Base-by-base conservation (phyloP, 345 rosid species). In the Citrus maxima region DNA sequence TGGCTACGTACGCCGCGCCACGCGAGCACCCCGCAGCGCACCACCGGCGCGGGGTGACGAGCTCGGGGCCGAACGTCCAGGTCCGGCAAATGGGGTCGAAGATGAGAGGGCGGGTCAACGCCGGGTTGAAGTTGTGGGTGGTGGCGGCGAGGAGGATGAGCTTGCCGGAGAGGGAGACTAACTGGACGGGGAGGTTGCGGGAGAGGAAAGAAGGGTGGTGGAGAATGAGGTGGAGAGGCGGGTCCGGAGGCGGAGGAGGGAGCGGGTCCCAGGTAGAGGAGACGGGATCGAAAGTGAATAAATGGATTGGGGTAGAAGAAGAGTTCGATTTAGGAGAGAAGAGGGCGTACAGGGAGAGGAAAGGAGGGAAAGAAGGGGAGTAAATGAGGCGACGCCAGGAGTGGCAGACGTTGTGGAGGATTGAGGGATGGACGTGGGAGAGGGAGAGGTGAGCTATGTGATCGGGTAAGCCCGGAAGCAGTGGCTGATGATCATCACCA, bases 381-480 rank as follows among this genome's bases (percentile, higher is more conserved):
- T 88, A 90, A 68, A 88, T 79, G 19, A 90, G 77, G 12, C 87
- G 85, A 1, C 89, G 85, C 93, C 93, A 90, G n/a, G 90, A 80
- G 61, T 75, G 83, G 77, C 88, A 87, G 66, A 90, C 86, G 37
- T 86, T 76, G 86, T 60, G 84, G 74, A 90, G 89, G 16, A 79
- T 4, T 7, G 84, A 35, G 55, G 91, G 88, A 10, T 49, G 82
- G 77, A 87, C 80, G 7, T 66, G 78, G 38, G 85, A 80, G 73
- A 90, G 91, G 68, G 88, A 88, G 27, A 87, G 80, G 7, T 82
- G 82, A 4, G 88, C 85, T 35, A 88, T 37, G 58, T 87, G 83
- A 81, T 90, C 83, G 2, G 92, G 92, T 22, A 90, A 80, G 8
- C 93, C 90, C 1, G 89, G 85, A 6, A 90, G 69, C 5, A 90